phyloP scores from a whole-genome alignment of 768 basidiomycete species.

The Pulveroboletus frians region DNA sequence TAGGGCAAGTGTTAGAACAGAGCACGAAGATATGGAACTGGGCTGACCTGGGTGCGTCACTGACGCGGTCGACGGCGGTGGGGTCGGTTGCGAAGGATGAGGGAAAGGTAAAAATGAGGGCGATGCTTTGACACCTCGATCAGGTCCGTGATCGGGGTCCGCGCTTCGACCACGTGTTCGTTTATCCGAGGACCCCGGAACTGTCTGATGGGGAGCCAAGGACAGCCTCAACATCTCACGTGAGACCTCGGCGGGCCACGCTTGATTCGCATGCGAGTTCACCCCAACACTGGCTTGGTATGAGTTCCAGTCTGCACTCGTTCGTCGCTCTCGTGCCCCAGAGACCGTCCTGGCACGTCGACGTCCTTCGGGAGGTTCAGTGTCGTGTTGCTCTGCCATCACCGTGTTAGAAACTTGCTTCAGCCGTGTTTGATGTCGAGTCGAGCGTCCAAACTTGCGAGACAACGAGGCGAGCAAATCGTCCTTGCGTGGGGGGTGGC shows the following conservation, averaged over 20 bases:
- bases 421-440: constrained; percentile 24
- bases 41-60: constrained; percentile 25
- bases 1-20: constrained; percentile 1
- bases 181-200: constrained; percentile 23
- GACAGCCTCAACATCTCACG: constrained; percentile 51
- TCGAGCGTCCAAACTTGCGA: constrained; percentile 22
- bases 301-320: constrained; percentile 56
- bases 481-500: constrained; percentile 13
- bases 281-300: constrained; percentile 39
- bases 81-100: constrained; percentile 22
- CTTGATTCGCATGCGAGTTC: constrained; percentile 28
- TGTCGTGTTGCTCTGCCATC: constrained; percentile 6
- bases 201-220: constrained; percentile 21
- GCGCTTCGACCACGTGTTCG: constrained; percentile 17
- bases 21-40: not conserved
- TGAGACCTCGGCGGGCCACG: constrained; percentile 58
- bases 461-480: constrained; percentile 22
- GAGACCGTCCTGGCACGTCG: constrained; percentile 29
- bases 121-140: constrained; percentile 14
- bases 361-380: not conserved
- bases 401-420: constrained; percentile 14
- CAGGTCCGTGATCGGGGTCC: constrained; percentile 15
- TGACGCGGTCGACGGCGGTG: constrained; percentile 18
- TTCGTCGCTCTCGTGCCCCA: constrained; percentile 37
- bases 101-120: constrained; percentile 31